Evolutionary conservation across 768 basidiomycete species (phyloP), one percentile per base, ranked within the genome.

Genomic region (Calocybe cyanea): DNA sequence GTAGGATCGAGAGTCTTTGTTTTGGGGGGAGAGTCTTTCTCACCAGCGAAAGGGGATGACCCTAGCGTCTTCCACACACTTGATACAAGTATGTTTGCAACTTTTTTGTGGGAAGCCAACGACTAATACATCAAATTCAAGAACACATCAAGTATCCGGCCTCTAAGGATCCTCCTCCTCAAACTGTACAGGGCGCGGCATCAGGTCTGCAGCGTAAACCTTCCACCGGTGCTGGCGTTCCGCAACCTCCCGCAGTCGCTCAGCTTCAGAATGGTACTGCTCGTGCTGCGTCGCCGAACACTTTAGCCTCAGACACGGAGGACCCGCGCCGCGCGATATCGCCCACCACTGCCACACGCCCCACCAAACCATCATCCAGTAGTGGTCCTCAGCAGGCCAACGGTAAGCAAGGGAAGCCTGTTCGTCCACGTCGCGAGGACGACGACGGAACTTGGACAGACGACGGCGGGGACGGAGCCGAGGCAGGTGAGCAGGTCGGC

Each of bases 1-100:
- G 84, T 88, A 60, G 92, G 90, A 23, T 78, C 84, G 38, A 80
- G 85, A 50, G 88, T 99, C 4, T 90, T 91, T 54, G 93, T 99
- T 4, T 77, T 99, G 13, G 96, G 96, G 33, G 96, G 96, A 14
- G 96, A 98, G 67, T 90, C 91, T 1, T 85, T 87, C 63, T 72
- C 83, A 31, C 77, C 84, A 13, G 63, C 77, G 30, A 82, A 81
- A 56, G 70, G 76, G 7, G 94, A 96, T 43, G 92, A 97, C 63
- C 81, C 86, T 8, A 77, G 74, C 17, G 59, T 88, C 39, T 78
- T 95, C n/a, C 89, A 97, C 61, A 81, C 96, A 47, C 76, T 99
- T 49, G 96, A 99, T 64, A 97, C 95, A 7, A 92, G 94, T 94
- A 50, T 53, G 90, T 81, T 18, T 33, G 5, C 25, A 28, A 6